These are phyloP conservation scores for Vigna reflexopilosa DNA, from an alignment of 306 rosid species.

Conservation along the genomic window DNA sequence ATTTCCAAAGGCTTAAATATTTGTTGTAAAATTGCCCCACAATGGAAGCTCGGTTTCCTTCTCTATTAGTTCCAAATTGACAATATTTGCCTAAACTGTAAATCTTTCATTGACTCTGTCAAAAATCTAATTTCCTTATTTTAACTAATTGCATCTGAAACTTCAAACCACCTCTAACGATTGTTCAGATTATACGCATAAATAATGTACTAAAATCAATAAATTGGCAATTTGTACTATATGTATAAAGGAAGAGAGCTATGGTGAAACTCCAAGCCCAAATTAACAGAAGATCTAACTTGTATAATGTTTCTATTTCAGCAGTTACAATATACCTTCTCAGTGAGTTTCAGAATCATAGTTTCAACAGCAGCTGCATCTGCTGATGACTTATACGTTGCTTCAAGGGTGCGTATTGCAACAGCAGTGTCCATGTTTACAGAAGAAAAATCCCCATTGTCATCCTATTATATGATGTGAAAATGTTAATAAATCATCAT, in stretches of 20 bases:
- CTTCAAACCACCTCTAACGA: slow-evolving; percentile 9
- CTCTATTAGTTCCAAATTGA: background rate
- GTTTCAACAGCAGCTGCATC: slow-evolving; percentile 96
- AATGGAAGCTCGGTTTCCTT: background rate
- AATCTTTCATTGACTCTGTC: background rate
- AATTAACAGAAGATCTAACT: slow-evolving; percentile 25
- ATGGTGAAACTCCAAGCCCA: background rate
- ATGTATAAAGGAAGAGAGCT: slow-evolving; percentile 13
- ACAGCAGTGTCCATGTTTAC: slow-evolving; percentile 99
- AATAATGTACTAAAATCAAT: background rate
- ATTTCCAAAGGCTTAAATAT: background rate
- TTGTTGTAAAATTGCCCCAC: background rate
- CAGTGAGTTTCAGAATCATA: slow-evolving; percentile 86
- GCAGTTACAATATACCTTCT: slow-evolving; percentile 59
- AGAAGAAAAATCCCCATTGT: slow-evolving; percentile 90
- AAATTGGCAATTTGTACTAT: slow-evolving; percentile 10
- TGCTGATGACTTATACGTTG: slow-evolving; percentile 92
- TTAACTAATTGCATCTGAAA: slow-evolving; percentile 16
- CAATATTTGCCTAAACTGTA: background rate
- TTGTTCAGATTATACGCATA: background rate
- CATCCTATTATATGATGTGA: slow-evolving; percentile 66
- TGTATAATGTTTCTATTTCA: background rate
- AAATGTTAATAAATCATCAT: slow-evolving; percentile 37
- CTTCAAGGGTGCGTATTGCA: slow-evolving; percentile 98
- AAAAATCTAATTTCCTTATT: background rate